phyloP scores from a whole-genome alignment of 108 stramenopile genomes.

The Fragilariopsis cylindrus region DNA sequence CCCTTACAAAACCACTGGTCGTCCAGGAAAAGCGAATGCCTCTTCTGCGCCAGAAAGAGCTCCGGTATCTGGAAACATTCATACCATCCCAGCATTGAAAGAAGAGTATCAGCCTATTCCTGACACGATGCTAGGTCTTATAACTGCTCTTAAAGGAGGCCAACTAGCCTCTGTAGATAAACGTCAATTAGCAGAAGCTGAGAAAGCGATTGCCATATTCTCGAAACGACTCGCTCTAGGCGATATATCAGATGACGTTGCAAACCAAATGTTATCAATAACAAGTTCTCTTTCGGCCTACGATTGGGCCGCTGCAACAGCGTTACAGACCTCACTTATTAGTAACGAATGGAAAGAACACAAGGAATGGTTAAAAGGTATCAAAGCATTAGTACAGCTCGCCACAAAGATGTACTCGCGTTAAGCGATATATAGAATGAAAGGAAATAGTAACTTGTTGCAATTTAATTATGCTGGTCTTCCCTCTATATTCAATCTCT shows the following conservation, averaged over 20 bases:
- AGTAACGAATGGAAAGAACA: conserved; percentile 87
- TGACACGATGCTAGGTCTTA: conserved; percentile 53
- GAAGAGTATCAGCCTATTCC: conserved; percentile 57
- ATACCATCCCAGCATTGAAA: conserved; percentile 47
- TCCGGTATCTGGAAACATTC: conserved; percentile 66
- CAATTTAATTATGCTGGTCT: background rate
- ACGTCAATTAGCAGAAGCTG: conserved; percentile 73
- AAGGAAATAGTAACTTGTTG: background rate
- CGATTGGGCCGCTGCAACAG: conserved; percentile 67
- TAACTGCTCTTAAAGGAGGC: conserved; percentile 46
- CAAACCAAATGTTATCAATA: conserved; percentile 48
- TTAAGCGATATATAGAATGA: background rate
- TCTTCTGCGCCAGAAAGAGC: conserved; percentile 37
- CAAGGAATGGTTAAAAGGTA: conserved; percentile 96
- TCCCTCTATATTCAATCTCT: background rate
- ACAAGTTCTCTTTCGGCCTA: conserved; percentile 47
- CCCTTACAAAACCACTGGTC: conserved; percentile 68
- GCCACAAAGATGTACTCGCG: conserved; percentile 62
- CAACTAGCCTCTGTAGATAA: conserved; percentile 61
- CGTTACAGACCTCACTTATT: conserved; percentile 73
- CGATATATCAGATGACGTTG: conserved; percentile 58
- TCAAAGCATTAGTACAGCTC: conserved; percentile 89
- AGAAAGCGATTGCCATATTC: conserved; percentile 77
- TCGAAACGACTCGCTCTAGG: conserved; percentile 71
- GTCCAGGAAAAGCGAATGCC: conserved; percentile 76